Percentiles rank a stretch among this genome's conserved stretches.
Evolutionary conservation across 2,329 filamentous ascomycete genomes (phyloP).

Genomic region (Dactylellina leptospora): DNA sequence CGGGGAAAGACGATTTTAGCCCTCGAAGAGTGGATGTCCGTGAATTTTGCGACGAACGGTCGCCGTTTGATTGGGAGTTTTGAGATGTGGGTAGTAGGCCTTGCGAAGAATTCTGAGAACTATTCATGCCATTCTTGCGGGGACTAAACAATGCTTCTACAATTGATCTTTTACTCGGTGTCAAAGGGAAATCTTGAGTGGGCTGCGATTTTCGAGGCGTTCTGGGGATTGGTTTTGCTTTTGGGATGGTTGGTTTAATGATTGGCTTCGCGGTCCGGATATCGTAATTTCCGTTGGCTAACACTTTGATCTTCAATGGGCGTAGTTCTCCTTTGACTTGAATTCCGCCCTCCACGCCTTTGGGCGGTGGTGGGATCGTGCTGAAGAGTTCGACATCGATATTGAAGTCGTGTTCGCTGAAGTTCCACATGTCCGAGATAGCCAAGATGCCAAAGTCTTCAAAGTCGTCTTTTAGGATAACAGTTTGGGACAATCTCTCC

Average conservation of each 20-base stretch:
- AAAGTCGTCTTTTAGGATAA: conserved; percentile 35
- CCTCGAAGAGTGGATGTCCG: conserved; percentile 30
- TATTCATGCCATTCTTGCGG: conserved; percentile 28
- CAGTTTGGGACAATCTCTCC: conserved; percentile 27
- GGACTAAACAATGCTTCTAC: conserved; percentile 51
- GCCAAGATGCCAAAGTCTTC: conserved; percentile 41
- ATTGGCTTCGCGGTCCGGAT: conserved; percentile 34
- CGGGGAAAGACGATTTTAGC: conserved; percentile 67
- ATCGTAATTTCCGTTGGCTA: conserved; percentile 32
- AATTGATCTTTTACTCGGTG: conserved; percentile 36
- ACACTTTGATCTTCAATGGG: conserved; percentile 19
- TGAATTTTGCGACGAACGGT: conserved; percentile 58
- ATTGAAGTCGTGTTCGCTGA: conserved; percentile 59
- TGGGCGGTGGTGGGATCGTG: conserved; percentile 36
- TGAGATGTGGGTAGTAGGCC: conserved; percentile 3
- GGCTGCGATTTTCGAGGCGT: conserved; percentile 36
- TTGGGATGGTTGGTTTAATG: conserved; percentile 9
- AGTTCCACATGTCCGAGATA: conserved; percentile 27
- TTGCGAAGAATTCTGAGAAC: conserved; percentile 40
- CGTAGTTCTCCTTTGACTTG: conserved; percentile 20
- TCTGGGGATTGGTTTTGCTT: conserved; percentile 9
- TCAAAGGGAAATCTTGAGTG: conserved; percentile 19
- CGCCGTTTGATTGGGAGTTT: conserved; percentile 22
- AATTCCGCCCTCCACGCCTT: conserved; percentile 11
- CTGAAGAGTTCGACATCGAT: conserved; percentile 58